Conservation (phyloP, 768 basidiomycete species). For the Tulasnella sp. region DNA sequence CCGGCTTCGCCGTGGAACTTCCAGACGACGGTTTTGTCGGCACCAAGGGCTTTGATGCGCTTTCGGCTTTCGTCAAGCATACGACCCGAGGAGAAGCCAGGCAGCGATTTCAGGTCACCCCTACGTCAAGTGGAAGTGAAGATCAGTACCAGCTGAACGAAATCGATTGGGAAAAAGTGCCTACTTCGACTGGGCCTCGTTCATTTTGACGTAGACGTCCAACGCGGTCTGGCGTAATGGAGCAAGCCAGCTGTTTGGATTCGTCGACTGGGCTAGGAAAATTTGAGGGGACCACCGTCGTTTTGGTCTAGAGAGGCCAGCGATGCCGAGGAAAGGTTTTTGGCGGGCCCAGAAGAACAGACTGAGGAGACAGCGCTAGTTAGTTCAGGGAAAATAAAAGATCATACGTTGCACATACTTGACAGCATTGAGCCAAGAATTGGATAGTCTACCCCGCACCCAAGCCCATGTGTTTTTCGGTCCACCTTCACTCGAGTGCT, state of each 20-base stretch:
- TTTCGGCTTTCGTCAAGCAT: constrained; percentile 1
- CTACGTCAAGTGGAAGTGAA: not conserved
- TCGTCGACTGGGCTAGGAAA: not conserved
- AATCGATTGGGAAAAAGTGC: not conserved
- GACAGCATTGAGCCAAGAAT: not conserved
- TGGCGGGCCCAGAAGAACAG: constrained; percentile 1
- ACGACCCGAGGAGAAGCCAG: not conserved
- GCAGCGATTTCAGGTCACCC: constrained; percentile 8
- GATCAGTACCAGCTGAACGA: not conserved
- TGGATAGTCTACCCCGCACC: not conserved
- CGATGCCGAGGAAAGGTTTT: constrained; percentile 7
- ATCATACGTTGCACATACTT: not conserved
- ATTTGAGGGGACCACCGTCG: constrained; percentile 6
- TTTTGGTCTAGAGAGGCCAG: not conserved
- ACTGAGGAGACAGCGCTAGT: not conserved
- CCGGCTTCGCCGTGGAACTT: constrained; percentile 19
- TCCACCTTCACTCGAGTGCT: not conserved
- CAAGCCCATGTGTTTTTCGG: not conserved
- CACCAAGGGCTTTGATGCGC: constrained; percentile 8
- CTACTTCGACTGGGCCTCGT: constrained; percentile 18
- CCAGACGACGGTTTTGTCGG: constrained; percentile 13
- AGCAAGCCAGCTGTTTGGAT: constrained; percentile 12
- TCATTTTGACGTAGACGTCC: constrained; percentile 8
- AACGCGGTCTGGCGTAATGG: not conserved
- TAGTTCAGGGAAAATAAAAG: not conserved